phyloP scores from a whole-genome alignment of 1,284 basidiomycete species.

The Pyrrhoderma noxium region DNA sequence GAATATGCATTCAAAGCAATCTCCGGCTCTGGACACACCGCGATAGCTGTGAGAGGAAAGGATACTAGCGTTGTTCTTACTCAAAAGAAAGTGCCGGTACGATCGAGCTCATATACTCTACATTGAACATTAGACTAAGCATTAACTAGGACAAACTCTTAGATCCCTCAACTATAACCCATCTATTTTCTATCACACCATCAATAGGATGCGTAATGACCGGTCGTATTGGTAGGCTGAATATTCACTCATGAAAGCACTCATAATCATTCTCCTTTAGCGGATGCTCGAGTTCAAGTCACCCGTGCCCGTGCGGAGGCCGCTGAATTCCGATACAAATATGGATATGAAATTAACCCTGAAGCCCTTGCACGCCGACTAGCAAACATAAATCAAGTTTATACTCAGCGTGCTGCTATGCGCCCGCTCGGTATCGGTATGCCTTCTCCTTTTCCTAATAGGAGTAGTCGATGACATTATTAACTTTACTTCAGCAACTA shows the following conservation, averaged over 20 bases:
- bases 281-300: constrained; percentile 92
- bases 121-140: not conserved
- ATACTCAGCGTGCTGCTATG: constrained; percentile 97
- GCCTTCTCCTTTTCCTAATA: not conserved
- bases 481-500: constrained; percentile 77
- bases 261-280: constrained; percentile 35
- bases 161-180: constrained; percentile 91
- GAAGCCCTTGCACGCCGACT: constrained; percentile 90
- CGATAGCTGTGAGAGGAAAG: constrained; percentile 88
- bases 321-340: constrained; percentile 93
- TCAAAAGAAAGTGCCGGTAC: constrained; percentile 95
- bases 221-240: constrained; percentile 75
- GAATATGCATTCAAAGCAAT: constrained; percentile 99
- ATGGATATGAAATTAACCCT: constrained; percentile 96
- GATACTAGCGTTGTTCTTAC: constrained; percentile 95
- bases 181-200: constrained; percentile 94
- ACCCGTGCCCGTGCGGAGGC: constrained; percentile 86
- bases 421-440: constrained; percentile 93
- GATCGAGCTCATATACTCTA: constrained; percentile 23
- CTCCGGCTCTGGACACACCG: constrained; percentile 91
- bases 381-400: constrained; percentile 99
- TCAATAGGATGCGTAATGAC: constrained; percentile 98
- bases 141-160: constrained; percentile 89
- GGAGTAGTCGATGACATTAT: not conserved
- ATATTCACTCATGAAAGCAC: not conserved